Evolutionary conservation across 345 rosid genomes (phyloP).

Genomic region (Syzygium jambos): DNA sequence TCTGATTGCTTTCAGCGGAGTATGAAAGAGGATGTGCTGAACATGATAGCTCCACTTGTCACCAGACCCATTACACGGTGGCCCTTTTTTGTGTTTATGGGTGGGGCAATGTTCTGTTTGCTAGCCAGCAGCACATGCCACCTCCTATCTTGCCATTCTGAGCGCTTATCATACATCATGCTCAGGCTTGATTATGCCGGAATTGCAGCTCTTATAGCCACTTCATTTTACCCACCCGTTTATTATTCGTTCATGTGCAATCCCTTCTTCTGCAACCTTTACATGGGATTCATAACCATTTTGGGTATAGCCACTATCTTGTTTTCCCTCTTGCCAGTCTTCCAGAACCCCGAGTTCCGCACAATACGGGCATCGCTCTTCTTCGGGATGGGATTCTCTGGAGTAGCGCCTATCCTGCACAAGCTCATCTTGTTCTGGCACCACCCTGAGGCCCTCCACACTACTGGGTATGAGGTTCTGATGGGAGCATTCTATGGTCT

Average conservation of each 20-base stretch:
- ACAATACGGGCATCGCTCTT: conserved; percentile 61
- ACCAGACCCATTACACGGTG: conserved; percentile 76
- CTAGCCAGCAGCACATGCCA: conserved; percentile 86
- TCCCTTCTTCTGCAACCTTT: conserved; percentile 89
- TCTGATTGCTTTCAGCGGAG: conserved; percentile 35
- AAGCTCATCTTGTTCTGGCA: conserved; percentile 72
- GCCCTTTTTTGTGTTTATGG: conserved; percentile 88
- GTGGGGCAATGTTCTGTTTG: conserved; percentile 96
- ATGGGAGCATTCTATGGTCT: conserved; percentile 72
- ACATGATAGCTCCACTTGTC: conserved; percentile 66
- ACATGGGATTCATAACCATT: conserved; percentile 73
- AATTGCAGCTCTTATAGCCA: conserved; percentile 77
- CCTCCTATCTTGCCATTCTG: conserved; percentile 85
- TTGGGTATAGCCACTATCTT: conserved; percentile 57
- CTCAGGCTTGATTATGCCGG: conserved; percentile 88
- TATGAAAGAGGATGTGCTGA: conserved; percentile 65
- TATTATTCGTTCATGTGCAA: conserved; percentile 91
- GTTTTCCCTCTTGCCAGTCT: conserved; percentile 70
- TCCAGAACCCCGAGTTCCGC: conserved; percentile 75
- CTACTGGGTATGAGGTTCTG: conserved; percentile 71
- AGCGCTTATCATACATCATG: conserved; percentile 76
- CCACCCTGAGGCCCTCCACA: conserved; percentile 86
- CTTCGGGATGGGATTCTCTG: conserved; percentile 81
- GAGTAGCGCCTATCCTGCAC: conserved; percentile 69
- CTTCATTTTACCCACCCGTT: conserved; percentile 86